Evolutionary conservation across 345 rosid species (phyloP).

Genomic region (Euphorbia peplus): DNA sequence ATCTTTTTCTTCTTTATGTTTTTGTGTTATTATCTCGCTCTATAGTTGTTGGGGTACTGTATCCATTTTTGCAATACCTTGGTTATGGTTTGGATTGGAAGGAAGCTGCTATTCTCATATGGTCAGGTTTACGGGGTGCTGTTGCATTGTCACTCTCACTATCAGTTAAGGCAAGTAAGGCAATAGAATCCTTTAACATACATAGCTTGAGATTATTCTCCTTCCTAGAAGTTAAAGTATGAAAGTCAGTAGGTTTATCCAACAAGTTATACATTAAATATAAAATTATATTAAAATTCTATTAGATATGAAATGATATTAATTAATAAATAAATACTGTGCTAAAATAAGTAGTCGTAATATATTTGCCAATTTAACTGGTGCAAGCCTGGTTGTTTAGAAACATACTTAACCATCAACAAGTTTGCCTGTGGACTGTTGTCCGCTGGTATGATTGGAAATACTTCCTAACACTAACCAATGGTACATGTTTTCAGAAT

Average conservation of each 20-base stretch:
- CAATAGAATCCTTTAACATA: background rate
- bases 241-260: background rate
- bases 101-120: slow-evolving; percentile 74
- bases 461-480: background rate
- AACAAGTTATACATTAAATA: background rate
- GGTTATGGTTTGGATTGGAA: slow-evolving; percentile 97
- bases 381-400: background rate
- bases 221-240: background rate
- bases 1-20: slow-evolving; percentile 65
- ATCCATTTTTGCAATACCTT: slow-evolving; percentile 52
- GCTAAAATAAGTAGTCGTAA: background rate
- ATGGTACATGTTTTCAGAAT: background rate
- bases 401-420: background rate
- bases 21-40: slow-evolving; percentile 68
- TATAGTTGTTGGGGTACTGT: slow-evolving; percentile 66
- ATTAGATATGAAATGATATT: background rate
- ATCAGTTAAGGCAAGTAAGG: slow-evolving; percentile 72
- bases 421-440: background rate
- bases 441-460: too few relatives aligned
- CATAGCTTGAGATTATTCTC: background rate
- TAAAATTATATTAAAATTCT: too few relatives aligned
- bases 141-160: slow-evolving; percentile 89
- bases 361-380: background rate
- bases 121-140: slow-evolving; percentile 97
- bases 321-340: too few relatives aligned